Evolutionary conservation across 345 rosid genomes (phyloP).

Genomic region (Boechera divaricarpa): DNA sequence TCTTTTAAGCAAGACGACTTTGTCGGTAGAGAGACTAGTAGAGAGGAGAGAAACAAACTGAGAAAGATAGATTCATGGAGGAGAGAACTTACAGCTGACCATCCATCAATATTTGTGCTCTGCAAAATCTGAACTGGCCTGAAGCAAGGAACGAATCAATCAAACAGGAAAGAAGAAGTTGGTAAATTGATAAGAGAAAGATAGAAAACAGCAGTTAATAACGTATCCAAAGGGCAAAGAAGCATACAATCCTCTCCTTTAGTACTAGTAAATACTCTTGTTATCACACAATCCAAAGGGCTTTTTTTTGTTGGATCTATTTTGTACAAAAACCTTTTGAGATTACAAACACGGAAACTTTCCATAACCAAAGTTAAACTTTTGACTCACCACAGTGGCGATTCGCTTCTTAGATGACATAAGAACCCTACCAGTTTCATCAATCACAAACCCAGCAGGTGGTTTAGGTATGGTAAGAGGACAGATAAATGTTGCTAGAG

Average conservation of each 20-base stretch:
- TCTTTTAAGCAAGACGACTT: too few relatives aligned
- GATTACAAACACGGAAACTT: neutral
- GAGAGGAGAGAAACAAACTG: neutral
- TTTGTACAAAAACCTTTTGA: constrained; percentile 46
- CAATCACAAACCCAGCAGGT: constrained; percentile 87
- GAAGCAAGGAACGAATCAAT: constrained; percentile 46
- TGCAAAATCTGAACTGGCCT: constrained; percentile 92
- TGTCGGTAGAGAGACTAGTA: too few relatives aligned
- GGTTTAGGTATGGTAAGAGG: constrained; percentile 77
- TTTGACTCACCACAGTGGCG: constrained; percentile 64
- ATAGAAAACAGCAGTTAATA: constrained; percentile 34
- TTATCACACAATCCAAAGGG: constrained; percentile 81
- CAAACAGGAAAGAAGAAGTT: constrained; percentile 20
- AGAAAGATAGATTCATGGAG: constrained; percentile 4
- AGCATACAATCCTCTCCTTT: constrained; percentile 87
- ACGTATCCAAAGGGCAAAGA: constrained; percentile 91
- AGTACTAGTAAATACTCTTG: constrained; percentile 83
- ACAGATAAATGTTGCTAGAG: constrained; percentile 47
- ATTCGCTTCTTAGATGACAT: constrained; percentile 81
- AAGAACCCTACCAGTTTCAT: constrained; percentile 75
- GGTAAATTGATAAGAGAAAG: neutral
- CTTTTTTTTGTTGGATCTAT: constrained; percentile 69
- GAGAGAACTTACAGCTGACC: constrained; percentile 85
- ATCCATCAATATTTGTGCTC: constrained; percentile 81
- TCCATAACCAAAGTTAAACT: neutral